Evolutionary conservation across 2,329 filamentous ascomycete species (phyloP), one percentile per base, ranked within the genome.

Genomic region (Cladophialophora psammophila): DNA sequence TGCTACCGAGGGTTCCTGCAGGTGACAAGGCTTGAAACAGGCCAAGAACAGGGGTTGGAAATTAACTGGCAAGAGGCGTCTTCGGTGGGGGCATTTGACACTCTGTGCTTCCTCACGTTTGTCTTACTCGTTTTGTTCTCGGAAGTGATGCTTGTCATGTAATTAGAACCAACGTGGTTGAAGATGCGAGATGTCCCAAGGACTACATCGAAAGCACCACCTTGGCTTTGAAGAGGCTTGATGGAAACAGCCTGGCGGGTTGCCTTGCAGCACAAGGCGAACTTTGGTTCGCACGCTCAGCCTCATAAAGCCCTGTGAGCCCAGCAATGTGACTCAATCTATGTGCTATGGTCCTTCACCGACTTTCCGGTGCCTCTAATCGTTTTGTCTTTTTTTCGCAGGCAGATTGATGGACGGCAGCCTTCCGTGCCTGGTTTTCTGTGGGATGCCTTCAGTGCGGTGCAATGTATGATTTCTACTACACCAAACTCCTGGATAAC

Each of bases 401-500:
- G 45, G 45, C 45, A 26, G 20, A 20, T 20, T 26, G 45, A 26
- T 48, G 9, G 45, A 48, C 45, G 12, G 45, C 45, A 48, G 45
- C 10, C 45, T 26, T 26, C 18, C 6, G 8, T 26, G 20, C 45
- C 4, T 18, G 9, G 26, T 6, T 26, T 10, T 5, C 8, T 26
- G 7, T 20, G 5, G 45, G 20, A 48, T 48, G 9, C 20, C 6
- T 12, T 20, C n/a, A 6, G 45, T 26, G 45, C 5, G 4, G 9
- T 5, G 57, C 15, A 12, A 65, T 68, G 65, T 40, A 65, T 35
- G 65, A 68, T 48, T 64, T 65, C 36, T 68, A 68, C 18, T 58
- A 68, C 40, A 52, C 36, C n/a, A 60, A 34, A 38, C 56, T 68
- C 12, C 48, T 62, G n/a, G 42, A 36, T 20, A 32, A 68, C n/a